Base-by-base conservation (phyloP, 2,329 filamentous ascomycete genomes). In the Aspergillus tamarii region DNA sequence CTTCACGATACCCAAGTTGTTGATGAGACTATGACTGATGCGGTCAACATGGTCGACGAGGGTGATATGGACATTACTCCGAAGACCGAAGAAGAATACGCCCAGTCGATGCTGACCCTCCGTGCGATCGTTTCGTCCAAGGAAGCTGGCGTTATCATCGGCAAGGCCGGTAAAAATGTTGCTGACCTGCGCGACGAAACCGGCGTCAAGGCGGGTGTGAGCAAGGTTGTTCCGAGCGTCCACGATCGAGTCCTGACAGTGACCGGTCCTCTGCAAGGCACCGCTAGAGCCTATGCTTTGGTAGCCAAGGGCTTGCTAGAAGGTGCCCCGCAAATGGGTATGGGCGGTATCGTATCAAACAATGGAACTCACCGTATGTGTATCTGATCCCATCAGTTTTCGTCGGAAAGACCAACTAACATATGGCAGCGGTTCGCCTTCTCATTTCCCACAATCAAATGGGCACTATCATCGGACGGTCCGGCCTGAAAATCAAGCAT, bases 371-470 rank as follows among this genome's bases (percentile, higher is more conserved):
- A 98, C 80, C 93, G 95, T 99, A 90, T 81, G 92, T 86, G 19
- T n/a, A 43, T 53, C 50, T 48, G n/a, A 52, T 14, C 50, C 12
- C 14, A 14, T 30, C 21, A n/a, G 16, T 26, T 57, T 45, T 41
- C 32, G 36, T 30, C 59, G 59, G 28, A 34, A 30, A 34, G 11
- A 32, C 28, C 19, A 14, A 60, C 73, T 71, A 69, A 71, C 56
- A 16, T 46, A 56, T 59, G 26, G 65, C 70, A 99, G 95, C 95
- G 66, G 92, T 99, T 79, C 97, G 97, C 77, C 89, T 99, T 36
- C 90, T 99, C 77, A 98, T 99, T 80, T 99, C 95, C 39, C 94
- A 99, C 84, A 98, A 98, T 80, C 95, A 99, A 82, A 99, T 99
- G 95, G 95, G 95, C 67, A 99, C 95, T 74, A 97, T 99, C 82